phyloP scores from a whole-genome alignment of 2,329 filamentous ascomycete species.

The Aureobasidium sp. region DNA sequence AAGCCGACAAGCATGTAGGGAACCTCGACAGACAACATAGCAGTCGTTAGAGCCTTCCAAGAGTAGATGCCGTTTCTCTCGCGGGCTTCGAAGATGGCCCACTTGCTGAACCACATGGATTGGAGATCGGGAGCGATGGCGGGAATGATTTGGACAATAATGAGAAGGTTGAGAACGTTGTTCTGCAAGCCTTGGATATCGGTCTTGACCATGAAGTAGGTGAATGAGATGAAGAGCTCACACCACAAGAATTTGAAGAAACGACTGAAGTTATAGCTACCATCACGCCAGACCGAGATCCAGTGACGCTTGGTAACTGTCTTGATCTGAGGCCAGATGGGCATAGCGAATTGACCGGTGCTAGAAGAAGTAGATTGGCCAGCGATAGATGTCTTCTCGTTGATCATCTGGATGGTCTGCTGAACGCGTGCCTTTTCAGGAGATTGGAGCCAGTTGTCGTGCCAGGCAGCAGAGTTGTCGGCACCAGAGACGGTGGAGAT shows the following conservation, averaged over 20 bases:
- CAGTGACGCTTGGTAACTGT: conserved; percentile 3
- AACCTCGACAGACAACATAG: conserved; percentile 60
- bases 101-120: conserved; percentile 46
- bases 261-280: conserved; percentile 11
- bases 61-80: conserved; percentile 52
- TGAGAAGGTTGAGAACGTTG: conserved; percentile 7
- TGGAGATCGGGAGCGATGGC: conserved; percentile 9
- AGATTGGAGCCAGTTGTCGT: conserved; percentile 36
- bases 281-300: conserved; percentile 9
- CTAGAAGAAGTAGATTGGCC: not conserved
- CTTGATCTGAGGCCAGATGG: conserved; percentile 6
- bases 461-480: conserved; percentile 31
- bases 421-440: conserved; percentile 36
- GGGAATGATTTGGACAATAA: conserved; percentile 5
- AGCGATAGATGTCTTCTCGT: not conserved
- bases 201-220: conserved; percentile 31
- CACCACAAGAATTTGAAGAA: conserved; percentile 42
- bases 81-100: conserved; percentile 46
- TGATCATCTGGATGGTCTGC: conserved; percentile 16
- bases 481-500: conserved; percentile 39
- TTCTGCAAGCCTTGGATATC: conserved; percentile 26
- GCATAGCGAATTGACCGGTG: conserved; percentile 4
- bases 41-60: conserved; percentile 60
- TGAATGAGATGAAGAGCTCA: conserved; percentile 34
- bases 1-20: conserved; percentile 53